Evolutionary conservation across 2,329 filamentous ascomycete genomes (phyloP).

Genomic region (Delphinella strobiligena): DNA sequence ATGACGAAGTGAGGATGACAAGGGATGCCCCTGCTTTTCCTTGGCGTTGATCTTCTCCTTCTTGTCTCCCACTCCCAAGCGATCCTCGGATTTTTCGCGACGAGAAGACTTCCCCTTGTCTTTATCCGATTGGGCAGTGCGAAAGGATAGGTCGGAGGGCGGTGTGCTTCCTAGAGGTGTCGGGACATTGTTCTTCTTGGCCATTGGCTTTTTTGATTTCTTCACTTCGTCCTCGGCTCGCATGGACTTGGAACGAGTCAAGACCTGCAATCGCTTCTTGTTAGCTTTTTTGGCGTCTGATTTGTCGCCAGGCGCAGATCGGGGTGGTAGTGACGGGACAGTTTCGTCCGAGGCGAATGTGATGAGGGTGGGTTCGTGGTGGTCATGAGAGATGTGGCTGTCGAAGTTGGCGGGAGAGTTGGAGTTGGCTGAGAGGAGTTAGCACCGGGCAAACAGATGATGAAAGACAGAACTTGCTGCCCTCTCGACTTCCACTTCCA

Average conservation of each 20-base stretch:
- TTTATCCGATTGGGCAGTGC: slow-evolving; percentile 29
- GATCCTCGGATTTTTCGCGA: slow-evolving; percentile 64
- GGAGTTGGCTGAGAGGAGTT: too few relatives aligned
- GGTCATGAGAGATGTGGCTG: too few relatives aligned
- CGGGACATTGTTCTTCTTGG: slow-evolving; percentile 7
- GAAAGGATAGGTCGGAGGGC: slow-evolving; percentile 3
- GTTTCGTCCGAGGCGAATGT: background rate
- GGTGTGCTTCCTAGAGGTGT: slow-evolving; percentile 4
- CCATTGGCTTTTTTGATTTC: slow-evolving; percentile 14
- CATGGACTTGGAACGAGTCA: slow-evolving; percentile 10
- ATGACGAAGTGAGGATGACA: slow-evolving; percentile 2
- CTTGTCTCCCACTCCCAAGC: slow-evolving; percentile 27
- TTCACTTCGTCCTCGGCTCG: slow-evolving; percentile 24
- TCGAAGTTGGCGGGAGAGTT: too few relatives aligned
- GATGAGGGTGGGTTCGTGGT: too few relatives aligned
- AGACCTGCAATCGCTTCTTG: slow-evolving; percentile 10
- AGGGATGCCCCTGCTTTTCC: slow-evolving; percentile 4
- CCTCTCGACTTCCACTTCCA: slow-evolving; percentile 2
- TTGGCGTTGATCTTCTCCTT: slow-evolving; percentile 8
- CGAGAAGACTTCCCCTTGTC: slow-evolving; percentile 53
- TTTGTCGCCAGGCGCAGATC: background rate
- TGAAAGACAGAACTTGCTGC: too few relatives aligned
- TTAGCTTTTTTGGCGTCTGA: slow-evolving; percentile 3
- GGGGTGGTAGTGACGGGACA: background rate
- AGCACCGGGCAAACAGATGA: too few relatives aligned